Conservation (phyloP, 139 green algal species). For the Nannochloris sp. region DNA sequence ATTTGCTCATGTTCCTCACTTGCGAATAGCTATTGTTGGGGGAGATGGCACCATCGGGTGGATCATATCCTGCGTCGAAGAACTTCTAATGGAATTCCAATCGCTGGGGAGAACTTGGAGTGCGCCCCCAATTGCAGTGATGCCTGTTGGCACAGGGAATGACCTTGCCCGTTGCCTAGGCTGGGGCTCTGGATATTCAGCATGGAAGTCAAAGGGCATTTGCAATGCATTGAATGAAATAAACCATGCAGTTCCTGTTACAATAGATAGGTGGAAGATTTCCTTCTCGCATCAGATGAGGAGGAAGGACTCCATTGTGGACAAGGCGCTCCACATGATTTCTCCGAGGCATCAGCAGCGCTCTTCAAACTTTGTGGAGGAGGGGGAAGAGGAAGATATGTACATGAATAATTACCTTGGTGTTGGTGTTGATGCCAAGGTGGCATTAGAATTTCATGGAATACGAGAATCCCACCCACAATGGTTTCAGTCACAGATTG, state of each 20-base stretch:
- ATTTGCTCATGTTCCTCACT: slow-evolving; percentile 44
- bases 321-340: not conserved
- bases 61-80: slow-evolving; percentile 53
- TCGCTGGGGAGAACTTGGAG: slow-evolving; percentile 14
- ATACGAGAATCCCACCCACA: slow-evolving; percentile 54
- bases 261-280: slow-evolving; percentile 62
- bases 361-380: not conserved
- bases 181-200: slow-evolving; percentile 57
- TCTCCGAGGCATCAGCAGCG: not conserved
- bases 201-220: slow-evolving; percentile 21
- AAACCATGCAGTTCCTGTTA: slow-evolving; percentile 29
- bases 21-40: slow-evolving; percentile 65
- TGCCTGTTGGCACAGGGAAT: slow-evolving; percentile 81
- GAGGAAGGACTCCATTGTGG: not conserved
- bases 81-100: not conserved
- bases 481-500: slow-evolving; percentile 25
- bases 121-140: slow-evolving; percentile 58
- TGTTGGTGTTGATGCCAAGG: slow-evolving; percentile 70
- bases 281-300: not conserved
- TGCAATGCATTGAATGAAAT: slow-evolving; percentile 48
- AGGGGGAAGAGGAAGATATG: slow-evolving; percentile 12
- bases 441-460: slow-evolving; percentile 63
- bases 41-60: slow-evolving; percentile 75
- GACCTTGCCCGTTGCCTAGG: slow-evolving; percentile 73
- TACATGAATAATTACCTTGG: slow-evolving; percentile 75